Evolutionary conservation across 345 rosid species (phyloP).

Genomic region (Lagerstroemia speciosa): DNA sequence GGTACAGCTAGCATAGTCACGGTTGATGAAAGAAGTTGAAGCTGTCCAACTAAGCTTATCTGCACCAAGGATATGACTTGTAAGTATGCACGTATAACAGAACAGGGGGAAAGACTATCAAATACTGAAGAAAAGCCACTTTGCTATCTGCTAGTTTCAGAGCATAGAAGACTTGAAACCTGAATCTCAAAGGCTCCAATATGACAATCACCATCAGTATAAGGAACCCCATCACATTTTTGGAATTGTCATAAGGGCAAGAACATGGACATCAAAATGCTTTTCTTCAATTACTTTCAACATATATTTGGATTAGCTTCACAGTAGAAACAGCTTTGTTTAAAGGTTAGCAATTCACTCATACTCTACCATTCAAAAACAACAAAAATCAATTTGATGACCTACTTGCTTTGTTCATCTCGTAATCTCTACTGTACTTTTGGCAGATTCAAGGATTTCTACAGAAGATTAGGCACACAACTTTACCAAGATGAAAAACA

Average conservation of each 20-base stretch:
- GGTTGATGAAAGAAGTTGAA: slow-evolving; percentile 92
- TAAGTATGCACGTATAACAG: slow-evolving; percentile 6
- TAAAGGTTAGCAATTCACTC: background rate
- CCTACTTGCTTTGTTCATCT: background rate
- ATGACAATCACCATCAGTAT: background rate
- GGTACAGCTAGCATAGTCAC: slow-evolving; percentile 92
- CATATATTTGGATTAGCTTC: background rate
- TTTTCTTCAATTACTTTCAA: background rate
- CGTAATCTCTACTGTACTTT: background rate
- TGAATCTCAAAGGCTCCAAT: background rate
- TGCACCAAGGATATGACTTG: slow-evolving; percentile 28
- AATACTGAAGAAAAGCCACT: background rate
- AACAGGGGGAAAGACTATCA: background rate
- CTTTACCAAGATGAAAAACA: background rate
- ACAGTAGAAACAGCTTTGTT: background rate
- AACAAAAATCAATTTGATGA: background rate
- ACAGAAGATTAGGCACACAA: background rate
- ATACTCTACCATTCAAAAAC: background rate
- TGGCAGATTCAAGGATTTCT: background rate
- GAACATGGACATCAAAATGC: background rate
- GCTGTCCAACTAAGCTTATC: slow-evolving; percentile 77
- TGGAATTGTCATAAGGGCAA: background rate
- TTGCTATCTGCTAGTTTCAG: background rate
- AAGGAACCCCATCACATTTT: background rate
- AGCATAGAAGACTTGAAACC: background rate